These are phyloP conservation scores for Yarrowia sp. DNA, from an alignment of 805 yeast genomes.

Conservation along the genomic window DNA sequence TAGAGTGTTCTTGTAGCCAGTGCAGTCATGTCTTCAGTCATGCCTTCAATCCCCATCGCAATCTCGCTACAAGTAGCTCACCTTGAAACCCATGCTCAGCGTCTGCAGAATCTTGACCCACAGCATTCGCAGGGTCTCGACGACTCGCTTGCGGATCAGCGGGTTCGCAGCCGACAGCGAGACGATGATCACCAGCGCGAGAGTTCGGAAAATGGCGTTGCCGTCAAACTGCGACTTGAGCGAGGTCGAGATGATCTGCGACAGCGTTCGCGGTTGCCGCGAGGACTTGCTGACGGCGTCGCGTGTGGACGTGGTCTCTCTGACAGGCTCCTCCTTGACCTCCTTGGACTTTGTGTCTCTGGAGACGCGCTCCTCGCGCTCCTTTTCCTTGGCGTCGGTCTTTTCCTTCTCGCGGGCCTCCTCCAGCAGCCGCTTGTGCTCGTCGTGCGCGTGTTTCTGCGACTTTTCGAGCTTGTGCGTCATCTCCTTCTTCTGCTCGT, in stretches of 20 bases:
- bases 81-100: slow-evolving; percentile 26
- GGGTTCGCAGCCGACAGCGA: slow-evolving; percentile 25
- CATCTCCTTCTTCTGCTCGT: slow-evolving; percentile 23
- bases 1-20: too few relatives aligned
- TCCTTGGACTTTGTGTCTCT: neutral
- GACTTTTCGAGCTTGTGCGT: slow-evolving; percentile 2
- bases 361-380: neutral
- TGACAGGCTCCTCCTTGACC: neutral
- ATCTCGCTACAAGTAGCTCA: slow-evolving; percentile 1
- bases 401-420: slow-evolving; percentile 5
- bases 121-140: neutral
- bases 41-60: too few relatives aligned
- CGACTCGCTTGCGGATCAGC: slow-evolving; percentile 20
- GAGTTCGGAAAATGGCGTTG: slow-evolving; percentile 17
- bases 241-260: neutral
- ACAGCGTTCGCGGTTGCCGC: slow-evolving; percentile 1
- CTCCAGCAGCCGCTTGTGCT: neutral
- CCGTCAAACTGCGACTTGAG: slow-evolving; percentile 16
- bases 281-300: neutral
- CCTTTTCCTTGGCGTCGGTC: neutral
- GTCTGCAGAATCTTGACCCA: slow-evolving; percentile 26
- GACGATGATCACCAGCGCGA: slow-evolving; percentile 13
- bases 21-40: too few relatives aligned
- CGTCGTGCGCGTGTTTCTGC: neutral
- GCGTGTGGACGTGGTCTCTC: neutral